Evolutionary conservation across 495 filamentous ascomycete species (phyloP).

Genomic region (Podospora pseudoanserina): DNA sequence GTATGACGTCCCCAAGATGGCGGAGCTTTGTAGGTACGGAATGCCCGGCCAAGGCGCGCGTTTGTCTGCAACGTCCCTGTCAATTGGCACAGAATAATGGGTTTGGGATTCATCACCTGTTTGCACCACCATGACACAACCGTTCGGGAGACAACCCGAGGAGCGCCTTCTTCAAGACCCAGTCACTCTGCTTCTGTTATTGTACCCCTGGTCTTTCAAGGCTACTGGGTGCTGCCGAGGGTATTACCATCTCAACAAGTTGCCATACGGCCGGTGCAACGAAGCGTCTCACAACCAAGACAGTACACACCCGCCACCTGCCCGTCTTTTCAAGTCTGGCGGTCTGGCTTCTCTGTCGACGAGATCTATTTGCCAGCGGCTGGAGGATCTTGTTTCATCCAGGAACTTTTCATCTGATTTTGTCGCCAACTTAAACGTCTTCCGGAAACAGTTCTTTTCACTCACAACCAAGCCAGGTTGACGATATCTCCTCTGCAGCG

Average conservation of each 20-base stretch:
- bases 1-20: background rate
- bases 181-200: slow-evolving; percentile 4
- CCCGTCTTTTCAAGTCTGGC: background rate
- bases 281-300: slow-evolving; percentile 7
- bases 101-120: background rate
- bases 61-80: background rate
- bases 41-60: slow-evolving; percentile 1
- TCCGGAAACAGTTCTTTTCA: background rate
- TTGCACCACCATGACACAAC: slow-evolving; percentile 7
- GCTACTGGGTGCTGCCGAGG: background rate
- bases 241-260: background rate
- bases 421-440: background rate
- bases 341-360: background rate
- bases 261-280: background rate
- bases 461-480: background rate
- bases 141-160: background rate
- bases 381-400: background rate
- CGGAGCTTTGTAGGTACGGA: background rate
- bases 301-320: background rate
- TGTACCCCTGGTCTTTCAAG: background rate
- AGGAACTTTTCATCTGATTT: background rate
- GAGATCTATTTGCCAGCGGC: background rate
- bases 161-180: background rate
- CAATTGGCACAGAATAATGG: background rate
- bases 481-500: background rate